phyloP scores from a whole-genome alignment of 2,329 filamentous ascomycete species.

The Fusarium sp. region DNA sequence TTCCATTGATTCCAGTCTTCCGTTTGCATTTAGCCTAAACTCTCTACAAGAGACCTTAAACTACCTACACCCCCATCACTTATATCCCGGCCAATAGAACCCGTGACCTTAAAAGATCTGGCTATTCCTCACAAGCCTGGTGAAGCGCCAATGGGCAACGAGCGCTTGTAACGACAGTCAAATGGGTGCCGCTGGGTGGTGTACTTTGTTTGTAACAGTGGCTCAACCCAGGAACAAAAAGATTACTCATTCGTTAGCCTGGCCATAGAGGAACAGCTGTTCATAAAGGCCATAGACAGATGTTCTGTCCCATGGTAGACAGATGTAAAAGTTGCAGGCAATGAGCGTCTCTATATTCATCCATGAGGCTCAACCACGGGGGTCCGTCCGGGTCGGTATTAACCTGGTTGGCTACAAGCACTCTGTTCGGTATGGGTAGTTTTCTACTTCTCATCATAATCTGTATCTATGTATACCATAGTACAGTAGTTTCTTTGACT shows the following conservation, averaged over 20 bases:
- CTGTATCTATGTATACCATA: neutral
- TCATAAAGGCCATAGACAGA: neutral
- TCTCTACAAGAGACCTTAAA: neutral
- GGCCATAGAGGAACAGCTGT: neutral
- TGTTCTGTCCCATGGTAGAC: neutral
- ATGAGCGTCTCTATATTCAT: neutral
- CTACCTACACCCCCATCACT: conserved; percentile 1
- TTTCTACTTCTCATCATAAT: neutral
- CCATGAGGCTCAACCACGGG: conserved; percentile 11
- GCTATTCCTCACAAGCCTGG: conserved; percentile 32
- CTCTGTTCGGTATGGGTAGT: neutral
- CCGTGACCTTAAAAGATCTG: conserved; percentile 12
- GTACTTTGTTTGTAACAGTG: neutral
- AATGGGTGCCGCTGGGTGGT: too few relatives aligned
- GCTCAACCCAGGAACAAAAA: neutral
- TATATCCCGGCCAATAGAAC: conserved; percentile 40
- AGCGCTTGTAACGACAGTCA: conserved; percentile 43
- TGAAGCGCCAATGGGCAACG: conserved; percentile 38
- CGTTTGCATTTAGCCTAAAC: conserved; percentile 43
- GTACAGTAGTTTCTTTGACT: conserved; percentile 8
- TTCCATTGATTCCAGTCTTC: conserved; percentile 12
- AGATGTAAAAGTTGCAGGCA: neutral
- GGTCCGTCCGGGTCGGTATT: neutral
- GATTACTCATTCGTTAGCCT: neutral
- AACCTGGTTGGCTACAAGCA: neutral